A percentile compares a stretch with the other conserved stretches of the same genome.
Evolutionary conservation across 1,284 basidiomycete genomes (phyloP).

Genomic region (Fomitopsis palustris): DNA sequence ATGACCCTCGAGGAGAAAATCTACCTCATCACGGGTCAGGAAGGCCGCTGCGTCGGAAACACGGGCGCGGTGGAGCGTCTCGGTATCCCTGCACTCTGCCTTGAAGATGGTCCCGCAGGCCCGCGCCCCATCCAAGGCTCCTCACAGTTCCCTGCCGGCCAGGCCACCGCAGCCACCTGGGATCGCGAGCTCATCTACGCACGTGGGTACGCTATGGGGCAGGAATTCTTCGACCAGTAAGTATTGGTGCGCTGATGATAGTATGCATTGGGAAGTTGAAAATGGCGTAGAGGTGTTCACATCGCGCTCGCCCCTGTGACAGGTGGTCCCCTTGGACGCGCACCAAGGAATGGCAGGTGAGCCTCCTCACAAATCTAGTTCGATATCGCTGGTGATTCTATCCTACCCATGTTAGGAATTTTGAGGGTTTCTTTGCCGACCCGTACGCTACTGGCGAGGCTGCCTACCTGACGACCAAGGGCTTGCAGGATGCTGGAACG

Average conservation of each 20-base stretch:
- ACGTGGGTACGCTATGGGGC: neutral
- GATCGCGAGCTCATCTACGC: neutral
- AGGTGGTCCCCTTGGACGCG: neutral
- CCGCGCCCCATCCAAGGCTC: neutral
- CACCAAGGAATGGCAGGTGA: neutral
- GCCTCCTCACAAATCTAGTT: neutral
- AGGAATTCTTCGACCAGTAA: neutral
- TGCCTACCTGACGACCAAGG: neutral
- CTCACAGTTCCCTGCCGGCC: neutral
- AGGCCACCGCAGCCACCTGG: neutral
- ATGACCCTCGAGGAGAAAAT: neutral
- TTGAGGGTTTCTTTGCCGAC: neutral
- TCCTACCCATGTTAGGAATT: neutral
- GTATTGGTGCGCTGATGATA: neutral
- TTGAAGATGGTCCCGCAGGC: neutral
- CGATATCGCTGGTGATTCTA: neutral
- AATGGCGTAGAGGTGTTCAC: neutral
- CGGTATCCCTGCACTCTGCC: neutral
- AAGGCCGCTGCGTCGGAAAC: neutral
- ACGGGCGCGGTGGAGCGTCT: neutral
- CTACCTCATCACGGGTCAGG: neutral
- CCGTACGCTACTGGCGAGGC: neutral
- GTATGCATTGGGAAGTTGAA: neutral
- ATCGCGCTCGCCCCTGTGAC: neutral
- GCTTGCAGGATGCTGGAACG: neutral